Evolutionary conservation across 1,284 basidiomycete genomes (phyloP), one percentile per base, ranked within the genome.

Genomic region (Cryptococcus sp.): DNA sequence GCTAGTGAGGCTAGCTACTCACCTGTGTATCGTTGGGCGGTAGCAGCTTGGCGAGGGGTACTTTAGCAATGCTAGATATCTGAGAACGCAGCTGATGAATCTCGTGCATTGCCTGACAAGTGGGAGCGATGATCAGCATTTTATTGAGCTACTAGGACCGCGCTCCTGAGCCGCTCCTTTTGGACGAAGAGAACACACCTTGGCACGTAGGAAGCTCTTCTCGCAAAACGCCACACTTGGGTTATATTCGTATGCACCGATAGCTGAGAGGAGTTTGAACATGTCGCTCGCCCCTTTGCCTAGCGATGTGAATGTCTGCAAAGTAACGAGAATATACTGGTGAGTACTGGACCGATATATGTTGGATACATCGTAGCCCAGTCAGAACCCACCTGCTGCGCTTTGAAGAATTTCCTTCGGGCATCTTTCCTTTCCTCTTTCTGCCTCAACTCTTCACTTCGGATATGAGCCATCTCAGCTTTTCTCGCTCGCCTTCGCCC

Each of bases 21-120:
- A 89, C 89, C 81, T 94, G 92, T 22, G 83, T 83, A 37, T 85
- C 84, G 54, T 68, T 86, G 0, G 93, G 93, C 20, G 91, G 92
- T 38, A 79, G 72, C 13, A 93, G 79, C 57, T 86, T 85, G 4
- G 82, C 80, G 4, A 83, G 87, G 86, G 23, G 83, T 79, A 62
- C 49, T 55, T 84, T 82, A 1, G 93, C 89, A 52, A 96, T 93
- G 64, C 82, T 86, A 67, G 85, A 90, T 58, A 97, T 89, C 71
- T 97, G 96, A 0, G 86, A 83, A 41, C 94, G 86, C n/a, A 99
- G 83, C 76, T 99, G 98, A 77, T 95, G 94, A 44, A 98, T 96
- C 80, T 99, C 96, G 78, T 97, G 91, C 94, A 99, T 99, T 0
- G 93, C 91, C 91, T 95, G 61, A 5, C 8, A 23, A 16, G 11